Percentiles rank a stretch among this genome's conserved stretches.
Evolutionary conservation across 495 filamentous ascomycete species (phyloP).

Genomic region (Penicillium goetzii): DNA sequence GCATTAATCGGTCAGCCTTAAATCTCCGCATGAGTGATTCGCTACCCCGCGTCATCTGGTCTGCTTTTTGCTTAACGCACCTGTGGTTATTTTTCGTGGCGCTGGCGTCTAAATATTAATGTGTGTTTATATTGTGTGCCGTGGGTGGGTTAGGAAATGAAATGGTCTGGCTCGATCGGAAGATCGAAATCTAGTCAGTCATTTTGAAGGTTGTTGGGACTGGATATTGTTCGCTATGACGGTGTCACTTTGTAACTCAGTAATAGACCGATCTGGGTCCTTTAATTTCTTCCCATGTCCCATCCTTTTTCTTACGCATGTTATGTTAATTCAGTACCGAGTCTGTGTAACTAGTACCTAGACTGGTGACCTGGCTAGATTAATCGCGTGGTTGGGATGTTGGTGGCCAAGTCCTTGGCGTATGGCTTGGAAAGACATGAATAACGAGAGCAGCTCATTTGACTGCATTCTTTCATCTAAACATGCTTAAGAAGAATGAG

Average conservation of each 20-base stretch:
- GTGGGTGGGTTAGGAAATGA: neutral
- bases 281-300: neutral
- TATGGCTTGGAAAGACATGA: no score
- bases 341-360: neutral
- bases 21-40: slow-evolving; percentile 1
- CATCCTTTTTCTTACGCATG: neutral
- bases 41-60: neutral
- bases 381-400: no score
- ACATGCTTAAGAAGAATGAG: no score
- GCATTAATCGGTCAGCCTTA: slow-evolving; percentile 9
- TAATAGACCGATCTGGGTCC: neutral
- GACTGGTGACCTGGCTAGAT: no score
- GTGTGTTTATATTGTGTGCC: neutral
- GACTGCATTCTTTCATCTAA: no score
- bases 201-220: neutral
- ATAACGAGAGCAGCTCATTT: no score
- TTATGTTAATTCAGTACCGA: neutral
- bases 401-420: no score
- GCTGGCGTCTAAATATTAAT: neutral
- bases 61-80: neutral
- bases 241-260: neutral
- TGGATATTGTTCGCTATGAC: slow-evolving; percentile 1
- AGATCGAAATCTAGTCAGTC: neutral
- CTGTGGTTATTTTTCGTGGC: neutral
- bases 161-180: neutral